Evolutionary conservation across 2,329 filamentous ascomycete species (phyloP).

Genomic region (Ilyonectria mors-panacis): DNA sequence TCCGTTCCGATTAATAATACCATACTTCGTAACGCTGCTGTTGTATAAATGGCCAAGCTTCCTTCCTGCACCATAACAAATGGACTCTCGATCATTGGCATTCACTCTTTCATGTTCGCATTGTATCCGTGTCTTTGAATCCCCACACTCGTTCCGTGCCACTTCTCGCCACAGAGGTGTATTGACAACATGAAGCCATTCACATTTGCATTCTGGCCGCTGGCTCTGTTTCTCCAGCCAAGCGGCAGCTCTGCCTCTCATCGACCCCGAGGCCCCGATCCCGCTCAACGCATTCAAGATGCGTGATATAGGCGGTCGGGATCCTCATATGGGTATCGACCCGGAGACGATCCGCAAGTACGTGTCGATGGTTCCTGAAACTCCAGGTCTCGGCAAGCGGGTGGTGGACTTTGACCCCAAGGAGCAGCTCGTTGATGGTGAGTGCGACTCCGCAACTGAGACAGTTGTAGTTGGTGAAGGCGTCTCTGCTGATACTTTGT

Average conservation of each 20-base stretch:
- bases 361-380: conserved; percentile 29
- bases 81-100: conserved; percentile 33
- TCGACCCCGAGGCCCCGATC: conserved; percentile 32
- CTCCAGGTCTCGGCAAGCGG: conserved; percentile 23
- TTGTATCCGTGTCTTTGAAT: conserved; percentile 25
- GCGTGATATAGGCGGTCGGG: background rate
- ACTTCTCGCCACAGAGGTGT: background rate
- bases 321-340: conserved; percentile 36
- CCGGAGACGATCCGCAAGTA: conserved; percentile 39
- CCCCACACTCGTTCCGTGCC: background rate
- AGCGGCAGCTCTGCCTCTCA: conserved; percentile 24
- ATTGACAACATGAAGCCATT: conserved; percentile 32
- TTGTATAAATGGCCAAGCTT: conserved; percentile 27
- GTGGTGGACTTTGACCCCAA: conserved; percentile 29
- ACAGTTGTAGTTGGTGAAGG: background rate
- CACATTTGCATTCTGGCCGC: conserved; percentile 17
- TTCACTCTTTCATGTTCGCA: conserved; percentile 24
- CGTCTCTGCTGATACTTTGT: background rate
- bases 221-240: conserved; percentile 30
- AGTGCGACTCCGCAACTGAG: background rate
- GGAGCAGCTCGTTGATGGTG: conserved; percentile 37
- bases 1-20: background rate
- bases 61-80: conserved; percentile 33
- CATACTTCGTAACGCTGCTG: background rate
- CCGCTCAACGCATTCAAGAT: conserved; percentile 38